Evolutionary conservation across 2,329 filamentous ascomycete genomes (phyloP).

Genomic region (Diaporthe ilicicola): DNA sequence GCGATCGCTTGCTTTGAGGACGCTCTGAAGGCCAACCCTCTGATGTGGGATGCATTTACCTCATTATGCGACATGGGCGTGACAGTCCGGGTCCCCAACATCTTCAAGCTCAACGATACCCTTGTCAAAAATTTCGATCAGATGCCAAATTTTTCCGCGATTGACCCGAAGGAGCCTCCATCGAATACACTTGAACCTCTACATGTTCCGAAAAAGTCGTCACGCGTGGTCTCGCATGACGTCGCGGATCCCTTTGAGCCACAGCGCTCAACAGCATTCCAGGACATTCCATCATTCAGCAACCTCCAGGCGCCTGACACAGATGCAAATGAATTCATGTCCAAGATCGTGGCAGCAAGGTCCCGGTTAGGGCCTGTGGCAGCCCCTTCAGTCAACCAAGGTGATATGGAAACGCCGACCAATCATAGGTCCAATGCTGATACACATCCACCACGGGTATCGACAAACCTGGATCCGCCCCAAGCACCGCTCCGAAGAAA

Average conservation of each 20-base stretch:
- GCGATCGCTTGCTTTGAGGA: slow-evolving; percentile 89
- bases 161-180: slow-evolving; percentile 48
- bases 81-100: slow-evolving; percentile 81
- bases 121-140: slow-evolving; percentile 58
- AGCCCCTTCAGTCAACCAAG: slow-evolving; percentile 52
- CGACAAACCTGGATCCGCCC: slow-evolving; percentile 52
- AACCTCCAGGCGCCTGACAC: slow-evolving; percentile 52
- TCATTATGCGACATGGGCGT: slow-evolving; percentile 88
- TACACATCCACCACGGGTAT: slow-evolving; percentile 43
- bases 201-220: slow-evolving; percentile 30
- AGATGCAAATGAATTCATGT: slow-evolving; percentile 63
- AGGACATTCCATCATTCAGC: slow-evolving; percentile 49
- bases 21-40: slow-evolving; percentile 87
- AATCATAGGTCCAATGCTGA: slow-evolving; percentile 54
- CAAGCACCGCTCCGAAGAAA: slow-evolving; percentile 63
- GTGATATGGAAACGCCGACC: slow-evolving; percentile 72
- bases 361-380: slow-evolving; percentile 52
- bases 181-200: slow-evolving; percentile 50
- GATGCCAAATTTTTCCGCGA: slow-evolving; percentile 42
- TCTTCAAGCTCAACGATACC: slow-evolving; percentile 77
- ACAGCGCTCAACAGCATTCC: slow-evolving; percentile 49
- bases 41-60: slow-evolving; percentile 98
- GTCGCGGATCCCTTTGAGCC: slow-evolving; percentile 62
- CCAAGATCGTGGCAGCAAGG: slow-evolving; percentile 62
- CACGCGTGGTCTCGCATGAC: slow-evolving; percentile 48